phyloP scores from a whole-genome alignment of 495 filamentous ascomycete genomes.

The Aspergillus avenaceus region DNA sequence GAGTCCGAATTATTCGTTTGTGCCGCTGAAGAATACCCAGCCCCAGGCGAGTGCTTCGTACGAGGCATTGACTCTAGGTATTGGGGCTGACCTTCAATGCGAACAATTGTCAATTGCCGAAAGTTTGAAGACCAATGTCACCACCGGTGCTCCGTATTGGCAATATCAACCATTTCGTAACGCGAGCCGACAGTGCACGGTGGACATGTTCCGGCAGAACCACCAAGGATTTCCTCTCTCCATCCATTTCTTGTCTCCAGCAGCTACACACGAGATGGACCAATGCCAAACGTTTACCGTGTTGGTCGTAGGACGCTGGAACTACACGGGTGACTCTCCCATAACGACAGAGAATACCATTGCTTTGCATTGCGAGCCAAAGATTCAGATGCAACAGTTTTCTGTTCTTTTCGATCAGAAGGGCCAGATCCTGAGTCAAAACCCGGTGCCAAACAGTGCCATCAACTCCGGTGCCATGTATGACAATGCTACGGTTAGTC shows the following conservation, averaged over 20 bases:
- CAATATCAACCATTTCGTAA: conserved; percentile 24
- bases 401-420: conserved; percentile 30
- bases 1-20: conserved; percentile 30
- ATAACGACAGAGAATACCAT: conserved; percentile 31
- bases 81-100: conserved; percentile 31
- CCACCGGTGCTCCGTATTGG: conserved; percentile 22
- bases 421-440: conserved; percentile 25
- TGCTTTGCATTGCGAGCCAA: conserved; percentile 36
- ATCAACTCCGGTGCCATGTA: conserved; percentile 31
- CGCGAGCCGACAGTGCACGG: conserved; percentile 22
- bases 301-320: conserved; percentile 38
- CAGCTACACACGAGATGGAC: conserved; percentile 17
- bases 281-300: conserved; percentile 34
- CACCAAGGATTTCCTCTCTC: conserved; percentile 28
- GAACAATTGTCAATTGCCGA: conserved; percentile 14
- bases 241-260: conserved; percentile 35
- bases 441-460: conserved; percentile 14
- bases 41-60: conserved; percentile 25
- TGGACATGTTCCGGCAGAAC: conserved; percentile 24
- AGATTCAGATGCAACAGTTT: conserved; percentile 21
- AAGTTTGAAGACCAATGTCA: conserved; percentile 11
- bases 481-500: conserved; percentile 34
- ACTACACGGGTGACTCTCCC: conserved; percentile 24
- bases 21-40: conserved; percentile 25
- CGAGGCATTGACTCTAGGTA: conserved; percentile 28